phyloP scores from a whole-genome alignment of 225 moss, liverwort and hornwort genomes.

The Thuidium tamariscinum region DNA sequence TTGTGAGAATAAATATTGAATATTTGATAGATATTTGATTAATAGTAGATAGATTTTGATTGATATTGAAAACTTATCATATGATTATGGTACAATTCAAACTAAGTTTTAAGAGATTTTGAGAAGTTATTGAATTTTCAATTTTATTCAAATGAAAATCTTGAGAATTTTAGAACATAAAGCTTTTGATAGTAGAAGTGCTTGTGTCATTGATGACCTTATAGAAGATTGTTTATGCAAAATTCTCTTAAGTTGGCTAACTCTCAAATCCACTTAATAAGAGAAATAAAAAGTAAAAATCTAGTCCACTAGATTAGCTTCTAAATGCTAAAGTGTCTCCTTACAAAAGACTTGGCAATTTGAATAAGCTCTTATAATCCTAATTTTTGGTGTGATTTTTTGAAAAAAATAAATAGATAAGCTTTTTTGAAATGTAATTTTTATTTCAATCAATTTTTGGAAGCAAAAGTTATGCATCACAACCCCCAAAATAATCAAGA shows the following conservation, averaged over 20 bases:
- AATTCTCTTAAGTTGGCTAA: neutral
- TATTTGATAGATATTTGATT: neutral
- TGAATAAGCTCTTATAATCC: neutral
- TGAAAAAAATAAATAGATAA: neutral
- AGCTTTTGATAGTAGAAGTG: neutral
- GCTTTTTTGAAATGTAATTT: neutral
- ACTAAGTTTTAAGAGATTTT: neutral
- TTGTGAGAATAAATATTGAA: neutral
- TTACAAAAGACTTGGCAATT: neutral
- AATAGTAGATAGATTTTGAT: neutral
- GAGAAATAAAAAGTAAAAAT: too few relatives aligned
- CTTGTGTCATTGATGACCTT: neutral
- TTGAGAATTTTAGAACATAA: fast-evolving
- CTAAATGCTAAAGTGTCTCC: fast-evolving
- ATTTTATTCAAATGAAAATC: neutral
- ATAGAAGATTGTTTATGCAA: fast-evolving
- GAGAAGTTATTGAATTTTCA: neutral
- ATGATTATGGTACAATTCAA: neutral
- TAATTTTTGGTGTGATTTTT: neutral
- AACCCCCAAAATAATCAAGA: fast-evolving
- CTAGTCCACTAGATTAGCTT: neutral
- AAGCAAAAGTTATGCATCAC: neutral
- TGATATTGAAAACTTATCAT: neutral
- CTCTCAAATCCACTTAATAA: neutral
- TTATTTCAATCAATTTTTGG: neutral